Percentiles rank a stretch among this genome's conserved stretches.
These are phyloP conservation scores for Tylopilus rubrobrunneus DNA, from an alignment of 768 basidiomycete species.

Conservation along the genomic window DNA sequence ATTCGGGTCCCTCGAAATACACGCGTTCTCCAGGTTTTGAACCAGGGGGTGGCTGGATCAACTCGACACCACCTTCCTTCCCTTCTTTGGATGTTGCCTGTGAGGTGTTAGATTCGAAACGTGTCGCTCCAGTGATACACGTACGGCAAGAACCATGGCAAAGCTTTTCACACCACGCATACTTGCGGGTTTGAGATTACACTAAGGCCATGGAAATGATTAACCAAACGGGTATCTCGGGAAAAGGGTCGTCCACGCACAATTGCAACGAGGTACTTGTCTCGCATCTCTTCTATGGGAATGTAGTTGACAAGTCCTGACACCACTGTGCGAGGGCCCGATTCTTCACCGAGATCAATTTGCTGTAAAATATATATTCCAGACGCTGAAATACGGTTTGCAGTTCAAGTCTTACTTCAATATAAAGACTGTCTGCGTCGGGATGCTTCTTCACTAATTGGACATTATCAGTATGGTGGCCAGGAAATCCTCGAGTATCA, in stretches of 20 bases:
- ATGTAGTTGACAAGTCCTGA: conserved; percentile 97
- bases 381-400: not conserved
- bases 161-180: conserved; percentile 99
- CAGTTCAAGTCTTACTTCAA: conserved; percentile 57
- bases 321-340: conserved; percentile 92
- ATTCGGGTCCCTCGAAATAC: conserved; percentile 91
- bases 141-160: conserved; percentile 93
- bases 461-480: conserved; percentile 2
- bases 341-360: conserved; percentile 95
- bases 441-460: conserved; percentile 87
- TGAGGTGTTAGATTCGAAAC: not conserved
- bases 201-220: conserved; percentile 39
- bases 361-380: conserved; percentile 43
- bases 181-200: conserved; percentile 91
- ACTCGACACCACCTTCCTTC: conserved; percentile 85
- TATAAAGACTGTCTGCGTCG: conserved; percentile 95
- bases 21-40: conserved; percentile 90
- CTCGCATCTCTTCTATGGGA: conserved; percentile 89
- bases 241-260: conserved; percentile 39
- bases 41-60: conserved; percentile 82
- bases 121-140: conserved; percentile 19
- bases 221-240: not conserved
- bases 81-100: conserved; percentile 90
- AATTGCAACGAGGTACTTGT: conserved; percentile 78
- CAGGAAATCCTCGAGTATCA: conserved; percentile 20